Conservation (phyloP, 805 yeast species). For the Candida sithepensis region DNA sequence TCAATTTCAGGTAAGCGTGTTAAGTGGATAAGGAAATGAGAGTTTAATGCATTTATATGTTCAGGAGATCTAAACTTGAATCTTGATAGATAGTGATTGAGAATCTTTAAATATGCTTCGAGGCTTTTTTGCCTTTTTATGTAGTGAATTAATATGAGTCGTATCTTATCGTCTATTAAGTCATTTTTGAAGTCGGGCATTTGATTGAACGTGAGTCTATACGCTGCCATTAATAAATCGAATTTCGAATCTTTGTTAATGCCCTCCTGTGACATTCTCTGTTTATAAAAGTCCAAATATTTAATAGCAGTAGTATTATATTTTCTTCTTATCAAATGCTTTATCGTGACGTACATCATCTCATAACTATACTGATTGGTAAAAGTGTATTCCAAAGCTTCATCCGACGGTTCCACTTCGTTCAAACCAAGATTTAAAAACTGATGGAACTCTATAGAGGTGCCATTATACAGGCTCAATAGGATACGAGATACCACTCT, state of each 20-base stretch:
- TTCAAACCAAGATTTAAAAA: slow-evolving; percentile 9
- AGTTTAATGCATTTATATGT: not conserved
- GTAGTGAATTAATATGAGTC: not conserved
- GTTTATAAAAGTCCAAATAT: slow-evolving; percentile 10
- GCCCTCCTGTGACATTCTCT: not conserved
- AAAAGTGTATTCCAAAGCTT: slow-evolving; percentile 7
- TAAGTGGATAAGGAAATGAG: not conserved
- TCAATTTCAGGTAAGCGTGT: not conserved
- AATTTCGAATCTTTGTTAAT: not conserved
- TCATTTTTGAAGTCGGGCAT: not conserved
- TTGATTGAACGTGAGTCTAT: not conserved
- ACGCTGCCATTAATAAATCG: not conserved
- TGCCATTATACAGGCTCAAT: slow-evolving; percentile 12
- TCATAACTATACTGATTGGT: slow-evolving; percentile 11
- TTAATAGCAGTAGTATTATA: slow-evolving; percentile 12
- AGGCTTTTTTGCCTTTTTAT: not conserved
- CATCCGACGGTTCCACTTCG: not conserved
- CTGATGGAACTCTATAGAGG: slow-evolving; percentile 5
- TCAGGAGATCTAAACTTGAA: not conserved
- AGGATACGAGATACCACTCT: slow-evolving; percentile 4
- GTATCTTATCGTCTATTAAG: not conserved
- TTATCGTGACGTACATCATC: slow-evolving; percentile 18
- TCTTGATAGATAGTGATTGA: slow-evolving; percentile 8
- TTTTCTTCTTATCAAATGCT: slow-evolving; percentile 13
- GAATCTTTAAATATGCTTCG: slow-evolving; percentile 7